Base-by-base conservation (phyloP, 192 early-diverging fungal genomes). In the Linnemannia schmuckeri region DNA sequence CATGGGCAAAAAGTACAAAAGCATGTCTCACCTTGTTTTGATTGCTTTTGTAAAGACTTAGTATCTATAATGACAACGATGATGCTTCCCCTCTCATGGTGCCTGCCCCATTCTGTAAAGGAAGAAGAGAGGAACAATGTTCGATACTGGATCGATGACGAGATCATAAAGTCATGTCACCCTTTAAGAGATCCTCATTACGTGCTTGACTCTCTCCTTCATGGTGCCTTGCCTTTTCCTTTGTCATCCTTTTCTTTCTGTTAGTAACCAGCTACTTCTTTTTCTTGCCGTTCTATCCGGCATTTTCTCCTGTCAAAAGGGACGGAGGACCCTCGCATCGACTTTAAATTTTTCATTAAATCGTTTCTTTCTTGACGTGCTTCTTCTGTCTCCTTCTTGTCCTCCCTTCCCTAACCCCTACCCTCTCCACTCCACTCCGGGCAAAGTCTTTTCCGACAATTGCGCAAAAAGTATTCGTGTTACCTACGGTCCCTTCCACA, bases 21-120 rank as follows among this genome's bases (percentile, higher is more conserved):
- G 30, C 9, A 66, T 66, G 61, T 66, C 61, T 66, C 61, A 66
- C 61, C n/a, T 66, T 66, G 30, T 66, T 66, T 66, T 52, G 49
- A 3, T 52, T 5, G 20, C 49, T 52, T 3, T 33, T 33, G 13
- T 15, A 33, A 33, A 4, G 17, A 18, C 20, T 13, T n/a, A n/a
- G n/a, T n/a, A n/a, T 30, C 30, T 12, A 33, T 33, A 30, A 66
- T 66, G 61, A 30, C 12, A 30, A 33, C 27, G 30, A 66, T 33
- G 30, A 33, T 66, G 61, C 1, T 57, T 0, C 24, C 27, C 7
- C n/a, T 27, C 27, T 66, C 61, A 10, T 33, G 12, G n/a, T 10
- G 1, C 30, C 10, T 66, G 30, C 61, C 61, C n/a, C 61, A 52
- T 22, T 52, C 4, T 52, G 61, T 27, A 4, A 10, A 8, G 8